These are phyloP conservation scores for Pythium volutum DNA, from an alignment of 352 stramenopile genomes.

Conservation along the genomic window DNA sequence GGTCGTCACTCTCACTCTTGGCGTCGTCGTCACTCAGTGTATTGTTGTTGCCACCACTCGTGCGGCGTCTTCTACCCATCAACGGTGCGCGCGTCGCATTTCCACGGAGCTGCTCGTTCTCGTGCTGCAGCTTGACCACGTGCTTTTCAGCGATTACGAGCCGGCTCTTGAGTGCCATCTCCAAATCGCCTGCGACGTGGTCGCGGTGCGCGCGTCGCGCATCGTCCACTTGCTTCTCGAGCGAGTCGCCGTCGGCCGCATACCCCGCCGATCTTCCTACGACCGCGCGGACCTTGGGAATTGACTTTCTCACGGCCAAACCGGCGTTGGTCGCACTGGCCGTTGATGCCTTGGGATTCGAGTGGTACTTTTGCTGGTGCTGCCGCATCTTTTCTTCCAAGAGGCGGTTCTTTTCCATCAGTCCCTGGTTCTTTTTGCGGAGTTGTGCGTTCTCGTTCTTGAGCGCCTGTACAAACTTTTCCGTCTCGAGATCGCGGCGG, in stretches of 20 bases:
- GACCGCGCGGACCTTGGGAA: constrained; percentile 16
- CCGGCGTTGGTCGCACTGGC: constrained; percentile 23
- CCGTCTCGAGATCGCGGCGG: constrained; percentile 68
- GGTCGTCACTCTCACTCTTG: constrained; percentile 18
- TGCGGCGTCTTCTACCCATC: neutral
- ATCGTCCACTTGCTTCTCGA: constrained; percentile 43
- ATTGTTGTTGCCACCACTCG: constrained; percentile 29
- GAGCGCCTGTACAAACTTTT: constrained; percentile 78
- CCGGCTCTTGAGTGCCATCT: constrained; percentile 68
- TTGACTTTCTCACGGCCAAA: neutral
- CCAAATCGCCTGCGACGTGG: constrained; percentile 51
- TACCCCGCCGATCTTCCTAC: neutral
- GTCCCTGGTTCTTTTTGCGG: constrained; percentile 66
- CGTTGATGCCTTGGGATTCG: constrained; percentile 19
- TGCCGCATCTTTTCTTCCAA: constrained; percentile 54
- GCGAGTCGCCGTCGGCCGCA: constrained; percentile 23
- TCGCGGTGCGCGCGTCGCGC: constrained; percentile 50
- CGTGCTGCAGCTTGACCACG: constrained; percentile 56
- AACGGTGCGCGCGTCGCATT: neutral
- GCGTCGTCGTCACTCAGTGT: constrained; percentile 25
- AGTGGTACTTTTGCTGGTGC: constrained; percentile 28
- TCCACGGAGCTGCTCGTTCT: constrained; percentile 60
- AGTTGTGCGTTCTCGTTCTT: constrained; percentile 72
- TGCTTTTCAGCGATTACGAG: constrained; percentile 71
- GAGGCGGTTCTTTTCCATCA: constrained; percentile 68